Evolutionary conservation across 495 filamentous ascomycete species (phyloP).

Genomic region (Tuber umbilicatum): DNA sequence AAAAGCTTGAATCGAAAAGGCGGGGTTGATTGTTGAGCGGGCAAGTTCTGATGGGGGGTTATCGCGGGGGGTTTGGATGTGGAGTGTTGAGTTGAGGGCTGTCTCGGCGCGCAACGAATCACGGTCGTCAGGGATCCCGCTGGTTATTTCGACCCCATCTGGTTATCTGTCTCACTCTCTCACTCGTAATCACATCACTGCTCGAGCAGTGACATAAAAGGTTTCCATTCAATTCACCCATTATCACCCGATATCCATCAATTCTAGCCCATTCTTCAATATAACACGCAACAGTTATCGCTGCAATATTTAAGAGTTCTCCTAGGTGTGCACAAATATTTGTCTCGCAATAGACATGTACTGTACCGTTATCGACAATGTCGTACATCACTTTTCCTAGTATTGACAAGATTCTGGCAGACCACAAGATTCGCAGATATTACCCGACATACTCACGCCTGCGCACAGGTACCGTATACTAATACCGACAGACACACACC

Average conservation of each 20-base stretch:
- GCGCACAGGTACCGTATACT: neutral
- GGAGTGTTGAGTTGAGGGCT: neutral
- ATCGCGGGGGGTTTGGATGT: constrained; percentile 1
- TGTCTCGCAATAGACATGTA: neutral
- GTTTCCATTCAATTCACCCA: neutral
- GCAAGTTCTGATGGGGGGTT: constrained; percentile 1
- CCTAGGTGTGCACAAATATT: neutral
- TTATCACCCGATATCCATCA: neutral
- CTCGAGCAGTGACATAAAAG: neutral
- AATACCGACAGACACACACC: neutral
- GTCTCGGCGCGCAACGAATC: constrained; percentile 1
- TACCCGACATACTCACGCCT: neutral
- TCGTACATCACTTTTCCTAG: neutral
- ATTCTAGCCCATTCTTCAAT: neutral
- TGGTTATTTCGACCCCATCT: constrained; percentile 2
- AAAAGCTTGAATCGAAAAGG: neutral
- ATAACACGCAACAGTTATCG: neutral
- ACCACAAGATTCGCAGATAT: neutral
- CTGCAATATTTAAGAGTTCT: neutral
- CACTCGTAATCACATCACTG: neutral
- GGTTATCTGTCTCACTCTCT: neutral
- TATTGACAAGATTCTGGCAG: neutral
- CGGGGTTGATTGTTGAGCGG: constrained; percentile 1
- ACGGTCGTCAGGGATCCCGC: constrained; percentile 4
- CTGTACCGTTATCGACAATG: neutral